Percentiles rank a stretch among this genome's conserved stretches.
phyloP scores from a whole-genome alignment of 495 filamentous ascomycete genomes.

The Parachaetomium inaequale region DNA sequence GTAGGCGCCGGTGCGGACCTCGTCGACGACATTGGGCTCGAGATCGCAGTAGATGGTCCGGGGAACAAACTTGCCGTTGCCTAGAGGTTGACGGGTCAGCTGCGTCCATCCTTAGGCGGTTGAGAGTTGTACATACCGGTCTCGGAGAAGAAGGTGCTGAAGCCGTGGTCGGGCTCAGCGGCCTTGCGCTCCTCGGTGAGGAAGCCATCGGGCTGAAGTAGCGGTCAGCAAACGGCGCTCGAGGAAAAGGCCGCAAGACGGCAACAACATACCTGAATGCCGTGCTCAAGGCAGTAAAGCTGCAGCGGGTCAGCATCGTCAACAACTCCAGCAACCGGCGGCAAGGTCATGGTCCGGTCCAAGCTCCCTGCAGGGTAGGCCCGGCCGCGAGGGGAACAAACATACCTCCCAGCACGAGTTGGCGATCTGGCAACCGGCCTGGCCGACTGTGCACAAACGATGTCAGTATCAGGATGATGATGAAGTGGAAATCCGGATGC shows the following conservation, averaged over 20 bases:
- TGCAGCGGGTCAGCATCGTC: constrained; percentile 41
- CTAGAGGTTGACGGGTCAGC: constrained; percentile 41
- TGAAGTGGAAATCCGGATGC: not conserved
- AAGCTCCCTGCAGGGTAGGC: not conserved
- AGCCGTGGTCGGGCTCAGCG: constrained; percentile 89
- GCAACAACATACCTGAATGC: constrained; percentile 82
- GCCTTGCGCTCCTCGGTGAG: constrained; percentile 96
- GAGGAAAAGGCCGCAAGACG: not conserved
- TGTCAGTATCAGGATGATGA: constrained; percentile 35
- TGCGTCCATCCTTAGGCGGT: too few relatives aligned
- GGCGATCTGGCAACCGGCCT: constrained; percentile 99
- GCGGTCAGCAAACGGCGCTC: constrained; percentile 39
- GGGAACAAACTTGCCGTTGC: constrained; percentile 97
- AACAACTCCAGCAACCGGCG: not conserved
- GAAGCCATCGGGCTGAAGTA: constrained; percentile 86
- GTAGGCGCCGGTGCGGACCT: constrained; percentile 97
- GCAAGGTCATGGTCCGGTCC: not conserved
- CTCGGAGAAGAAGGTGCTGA: constrained; percentile 99
- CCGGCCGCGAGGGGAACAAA: constrained; percentile 5
- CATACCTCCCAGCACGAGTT: constrained; percentile 99
- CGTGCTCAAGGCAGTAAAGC: constrained; percentile 99
- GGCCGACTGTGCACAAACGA: constrained; percentile 71
- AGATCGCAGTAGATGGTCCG: constrained; percentile 99
- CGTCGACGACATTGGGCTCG: constrained; percentile 98
- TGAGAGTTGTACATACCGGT: constrained; percentile 65